Base-by-base conservation (phyloP, 2,329 filamentous ascomycete species). In the Clarireedia sp. region DNA sequence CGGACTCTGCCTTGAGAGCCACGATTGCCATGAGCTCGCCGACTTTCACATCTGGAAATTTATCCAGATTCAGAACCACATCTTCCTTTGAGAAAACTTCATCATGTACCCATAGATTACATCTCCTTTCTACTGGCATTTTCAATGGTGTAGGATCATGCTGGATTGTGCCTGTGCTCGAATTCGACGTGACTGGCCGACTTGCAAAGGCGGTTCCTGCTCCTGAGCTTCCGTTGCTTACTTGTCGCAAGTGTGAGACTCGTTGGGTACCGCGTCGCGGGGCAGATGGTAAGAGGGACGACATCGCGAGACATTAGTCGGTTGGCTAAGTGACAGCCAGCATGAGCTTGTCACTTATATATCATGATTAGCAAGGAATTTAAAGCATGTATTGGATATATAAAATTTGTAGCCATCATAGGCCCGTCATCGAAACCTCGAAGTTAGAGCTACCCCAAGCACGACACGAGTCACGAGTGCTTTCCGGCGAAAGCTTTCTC, bases 71-170 rank as follows among this genome's bases (percentile, higher is more conserved):
- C 65, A 95, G 78, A 21, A 94, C 76, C 45, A 94, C 84, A 63
- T 92, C 89, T 64, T 95, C 88, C 56, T 79, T 80, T 8, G 86
- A 84, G 64, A 90, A 86, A 43, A 80, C 82, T 62, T 95, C 89
- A 68, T 91, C 68, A 40, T 70, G 68, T n/a, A 68, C 63, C 68
- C 68, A 70, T 14, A 70, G 58, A 37, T 62, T 61, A 50, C 68
- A 69, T 38, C 57, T 62, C 50, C 62, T 64, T 57, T 68, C 64
- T 8, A 65, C 51, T 14, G 55, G 51, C 9, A 57, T 12, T 50
- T 62, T 62, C 23, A 53, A 17, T 19, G 60, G 55, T 10, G 51
- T 38, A 6, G 61, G 51, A 54, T 62, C 60, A 60, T 62, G 56
- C 26, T 65, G 60, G 36, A 60, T 45, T 7, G 65, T 64, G 9